A percentile compares a stretch with the other conserved stretches of the same genome.
Conservation (phyloP, 2,329 filamentous ascomycete species). For the Stachybotrys chlorohalonatus region DNA sequence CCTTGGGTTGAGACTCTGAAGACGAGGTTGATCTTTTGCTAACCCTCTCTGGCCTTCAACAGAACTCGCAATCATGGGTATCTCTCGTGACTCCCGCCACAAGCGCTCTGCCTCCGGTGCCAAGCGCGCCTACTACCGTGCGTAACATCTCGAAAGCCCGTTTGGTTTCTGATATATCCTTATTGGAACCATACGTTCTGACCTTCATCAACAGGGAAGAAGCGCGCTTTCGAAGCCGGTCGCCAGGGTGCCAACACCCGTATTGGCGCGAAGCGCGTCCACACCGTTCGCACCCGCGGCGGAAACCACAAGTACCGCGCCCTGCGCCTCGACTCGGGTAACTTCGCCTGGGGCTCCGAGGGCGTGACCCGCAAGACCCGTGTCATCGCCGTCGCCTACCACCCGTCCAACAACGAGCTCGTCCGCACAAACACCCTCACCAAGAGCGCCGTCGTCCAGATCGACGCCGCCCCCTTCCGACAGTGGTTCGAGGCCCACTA, state of each 20-base stretch:
- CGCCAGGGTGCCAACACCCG: constrained; percentile 99
- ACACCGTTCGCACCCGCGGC: constrained; percentile 93
- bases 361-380: constrained; percentile 97
- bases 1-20: too few relatives aligned
- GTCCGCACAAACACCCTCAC: constrained; percentile 99
- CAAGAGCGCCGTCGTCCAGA: constrained; percentile 96
- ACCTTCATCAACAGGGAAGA: constrained; percentile 75
- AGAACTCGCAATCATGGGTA: constrained; percentile 90
- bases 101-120: constrained; percentile 99
- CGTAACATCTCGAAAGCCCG: constrained; percentile 58
- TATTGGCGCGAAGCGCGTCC: constrained; percentile 95
- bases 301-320: constrained; percentile 99
- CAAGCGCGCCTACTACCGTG: constrained; percentile 89
- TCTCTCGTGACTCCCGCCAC: constrained; percentile 99
- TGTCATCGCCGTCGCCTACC: constrained; percentile 96
- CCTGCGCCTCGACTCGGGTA: constrained; percentile 95
- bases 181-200: constrained; percentile 56
- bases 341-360: constrained; percentile 99
- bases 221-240: constrained; percentile 98
- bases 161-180: constrained; percentile 32
- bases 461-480: constrained; percentile 97
- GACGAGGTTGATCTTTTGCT: constrained; percentile 2
- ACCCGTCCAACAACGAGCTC: constrained; percentile 99
- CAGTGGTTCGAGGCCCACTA: constrained; percentile 99
- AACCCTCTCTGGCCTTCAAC: constrained; percentile 17